Evolutionary conservation across 257 asterid species (phyloP).

Genomic region (Lithospermum erythrorhizon): DNA sequence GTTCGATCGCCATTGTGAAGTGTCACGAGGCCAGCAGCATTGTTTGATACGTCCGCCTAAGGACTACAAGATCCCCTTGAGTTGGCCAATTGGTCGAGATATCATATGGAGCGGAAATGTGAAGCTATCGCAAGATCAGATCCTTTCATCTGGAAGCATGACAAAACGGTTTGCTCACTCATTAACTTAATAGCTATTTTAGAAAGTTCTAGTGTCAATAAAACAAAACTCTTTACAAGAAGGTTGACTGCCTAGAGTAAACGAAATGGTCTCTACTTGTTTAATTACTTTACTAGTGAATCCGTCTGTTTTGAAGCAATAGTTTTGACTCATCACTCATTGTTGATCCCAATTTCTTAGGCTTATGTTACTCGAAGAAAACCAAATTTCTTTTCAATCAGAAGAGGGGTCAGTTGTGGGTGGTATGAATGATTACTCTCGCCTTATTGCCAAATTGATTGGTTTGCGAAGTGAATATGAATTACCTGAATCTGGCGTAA

Average conservation of each 20-base stretch:
- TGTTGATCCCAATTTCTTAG: slow-evolving; percentile 32
- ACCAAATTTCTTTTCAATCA: slow-evolving; percentile 87
- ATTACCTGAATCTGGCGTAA: slow-evolving; percentile 74
- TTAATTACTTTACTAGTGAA: not conserved
- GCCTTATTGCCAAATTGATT: slow-evolving; percentile 87
- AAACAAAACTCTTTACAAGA: not conserved
- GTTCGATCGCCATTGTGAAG: slow-evolving; percentile 86
- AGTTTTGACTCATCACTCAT: slow-evolving; percentile 7
- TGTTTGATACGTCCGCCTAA: slow-evolving; percentile 89
- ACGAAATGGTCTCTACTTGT: not conserved
- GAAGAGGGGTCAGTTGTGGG: slow-evolving; percentile 68
- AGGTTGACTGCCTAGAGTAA: not conserved
- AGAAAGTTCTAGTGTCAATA: too few species aligned
- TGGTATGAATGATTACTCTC: slow-evolving; percentile 84
- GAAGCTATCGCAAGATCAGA: slow-evolving; percentile 84
- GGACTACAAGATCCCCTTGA: slow-evolving; percentile 85
- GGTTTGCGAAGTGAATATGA: slow-evolving; percentile 84
- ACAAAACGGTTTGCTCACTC: slow-evolving; percentile 60
- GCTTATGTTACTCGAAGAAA: slow-evolving; percentile 95
- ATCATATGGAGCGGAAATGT: slow-evolving; percentile 89
- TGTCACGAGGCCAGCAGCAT: slow-evolving; percentile 37
- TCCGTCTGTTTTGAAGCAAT: not conserved
- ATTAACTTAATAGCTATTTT: not conserved
- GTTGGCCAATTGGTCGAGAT: slow-evolving; percentile 93
- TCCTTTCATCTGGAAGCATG: slow-evolving; percentile 97